These are phyloP conservation scores for Macrolepiota dolichaula DNA, from an alignment of 768 basidiomycete species.

Conservation along the genomic window DNA sequence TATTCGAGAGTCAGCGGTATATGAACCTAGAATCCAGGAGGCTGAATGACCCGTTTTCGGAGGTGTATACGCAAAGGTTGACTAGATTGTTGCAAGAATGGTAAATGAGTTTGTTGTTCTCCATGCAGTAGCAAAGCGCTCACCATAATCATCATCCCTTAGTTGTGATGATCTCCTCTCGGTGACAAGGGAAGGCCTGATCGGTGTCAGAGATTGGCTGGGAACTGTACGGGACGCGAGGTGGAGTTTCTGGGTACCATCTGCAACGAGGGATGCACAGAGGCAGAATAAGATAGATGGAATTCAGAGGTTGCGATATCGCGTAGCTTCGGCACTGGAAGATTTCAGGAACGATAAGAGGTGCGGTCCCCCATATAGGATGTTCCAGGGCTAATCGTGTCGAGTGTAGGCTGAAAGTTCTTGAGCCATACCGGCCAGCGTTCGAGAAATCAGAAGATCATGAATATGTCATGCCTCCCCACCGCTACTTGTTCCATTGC, in stretches of 20 bases:
- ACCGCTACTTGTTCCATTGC: slow-evolving; percentile 70
- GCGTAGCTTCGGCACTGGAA: slow-evolving; percentile 35
- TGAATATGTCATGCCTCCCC: slow-evolving; percentile 40
- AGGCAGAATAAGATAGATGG: slow-evolving; percentile 26
- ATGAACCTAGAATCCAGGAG: slow-evolving; percentile 61
- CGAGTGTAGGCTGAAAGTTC: slow-evolving; percentile 38
- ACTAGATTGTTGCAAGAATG: slow-evolving; percentile 43
- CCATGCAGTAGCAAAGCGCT: not conserved
- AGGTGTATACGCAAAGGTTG: slow-evolving; percentile 37
- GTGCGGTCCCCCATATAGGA: slow-evolving; percentile 24
- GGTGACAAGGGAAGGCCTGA: slow-evolving; percentile 35
- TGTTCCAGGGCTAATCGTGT: not conserved
- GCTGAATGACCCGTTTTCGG: slow-evolving; percentile 45
- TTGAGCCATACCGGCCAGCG: slow-evolving; percentile 58
- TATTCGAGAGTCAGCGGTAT: slow-evolving; percentile 72
- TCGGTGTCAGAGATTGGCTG: slow-evolving; percentile 50
- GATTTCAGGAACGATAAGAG: slow-evolving; percentile 48
- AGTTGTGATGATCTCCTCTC: slow-evolving; percentile 52
- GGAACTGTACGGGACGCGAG: slow-evolving; percentile 30
- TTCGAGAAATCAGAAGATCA: slow-evolving; percentile 37
- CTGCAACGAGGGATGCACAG: slow-evolving; percentile 24
- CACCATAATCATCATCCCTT: not conserved
- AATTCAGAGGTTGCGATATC: slow-evolving; percentile 35
- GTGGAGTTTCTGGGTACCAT: slow-evolving; percentile 32
- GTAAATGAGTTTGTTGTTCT: slow-evolving; percentile 17